Percentiles rank a stretch among this genome's conserved stretches.
Conservation (phyloP, 805 yeast genomes). For the Jamesozyma rosinii region DNA sequence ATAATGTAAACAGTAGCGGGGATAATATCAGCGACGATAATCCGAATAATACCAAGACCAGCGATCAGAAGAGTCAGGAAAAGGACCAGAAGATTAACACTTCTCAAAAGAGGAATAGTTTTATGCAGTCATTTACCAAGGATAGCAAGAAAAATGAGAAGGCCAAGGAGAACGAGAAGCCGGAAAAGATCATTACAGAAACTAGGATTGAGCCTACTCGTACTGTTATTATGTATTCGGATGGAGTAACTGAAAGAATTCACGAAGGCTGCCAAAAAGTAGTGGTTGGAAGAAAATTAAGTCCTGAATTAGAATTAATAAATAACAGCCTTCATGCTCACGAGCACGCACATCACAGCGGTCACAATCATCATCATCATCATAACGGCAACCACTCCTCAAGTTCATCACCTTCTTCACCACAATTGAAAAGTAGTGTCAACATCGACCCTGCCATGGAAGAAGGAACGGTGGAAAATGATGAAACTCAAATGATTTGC, state of each 20-base stretch:
- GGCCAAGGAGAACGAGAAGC: conserved; percentile 4
- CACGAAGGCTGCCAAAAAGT: conserved; percentile 23
- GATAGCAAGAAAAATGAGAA: conserved; percentile 2
- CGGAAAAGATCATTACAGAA: conserved; percentile 7
- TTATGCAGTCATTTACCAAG: not conserved
- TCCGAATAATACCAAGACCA: not conserved
- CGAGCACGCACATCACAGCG: not conserved
- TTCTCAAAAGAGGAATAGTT: not conserved
- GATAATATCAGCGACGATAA: conserved; percentile 6
- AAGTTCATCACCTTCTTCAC: not conserved
- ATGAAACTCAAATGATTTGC: not conserved
- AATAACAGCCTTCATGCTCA: not conserved
- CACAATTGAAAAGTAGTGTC: no score
- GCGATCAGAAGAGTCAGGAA: not conserved
- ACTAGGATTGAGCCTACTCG: conserved; percentile 13
- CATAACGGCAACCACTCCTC: not conserved
- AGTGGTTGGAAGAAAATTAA: conserved; percentile 22
- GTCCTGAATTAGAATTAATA: not conserved
- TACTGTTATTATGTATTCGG: conserved; percentile 21
- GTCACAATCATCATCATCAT: no score
- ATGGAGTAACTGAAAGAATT: conserved; percentile 21
- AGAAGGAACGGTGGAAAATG: not conserved
- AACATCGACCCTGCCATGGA: no score
- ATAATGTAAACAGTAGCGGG: conserved; percentile 5
- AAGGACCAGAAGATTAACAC: not conserved